A percentile compares a stretch with the other conserved stretches of the same genome.
Conservation (phyloP, 176 grass and related monocot species). For the Pontederia paniculata region DNA sequence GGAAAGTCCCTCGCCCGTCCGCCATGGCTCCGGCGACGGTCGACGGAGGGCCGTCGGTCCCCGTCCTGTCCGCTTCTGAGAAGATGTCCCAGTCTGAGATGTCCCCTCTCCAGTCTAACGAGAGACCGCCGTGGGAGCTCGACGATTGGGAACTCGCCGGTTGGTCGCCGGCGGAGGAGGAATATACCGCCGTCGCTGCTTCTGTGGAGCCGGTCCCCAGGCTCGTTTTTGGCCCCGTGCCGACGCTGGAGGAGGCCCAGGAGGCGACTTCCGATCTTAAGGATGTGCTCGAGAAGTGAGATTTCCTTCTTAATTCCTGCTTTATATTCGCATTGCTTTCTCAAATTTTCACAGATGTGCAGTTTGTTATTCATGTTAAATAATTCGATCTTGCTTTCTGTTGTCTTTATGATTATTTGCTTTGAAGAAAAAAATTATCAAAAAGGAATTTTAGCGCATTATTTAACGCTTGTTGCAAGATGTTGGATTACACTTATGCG, state of each 20-base stretch:
- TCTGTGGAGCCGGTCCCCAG: constrained; percentile 31
- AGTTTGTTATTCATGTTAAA: background rate
- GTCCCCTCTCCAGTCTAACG: background rate
- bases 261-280: constrained; percentile 65
- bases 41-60: constrained; percentile 27
- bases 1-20: background rate
- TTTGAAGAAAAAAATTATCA: background rate
- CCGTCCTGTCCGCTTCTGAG: constrained; percentile 23
- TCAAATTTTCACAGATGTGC: background rate
- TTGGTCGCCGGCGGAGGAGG: constrained; percentile 35
- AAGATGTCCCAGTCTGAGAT: constrained; percentile 17
- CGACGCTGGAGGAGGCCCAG: constrained; percentile 58
- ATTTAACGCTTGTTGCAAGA: too few relatives aligned
- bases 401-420: background rate
- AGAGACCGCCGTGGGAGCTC: constrained; percentile 56
- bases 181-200: constrained; percentile 3
- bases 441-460: background rate
- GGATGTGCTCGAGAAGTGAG: constrained; percentile 52
- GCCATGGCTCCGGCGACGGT: background rate
- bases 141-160: constrained; percentile 35
- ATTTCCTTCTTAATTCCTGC: background rate
- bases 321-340: background rate
- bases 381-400: too few relatives aligned
- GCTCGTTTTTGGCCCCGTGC: constrained; percentile 48
- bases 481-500: too few relatives aligned